phyloP scores from a whole-genome alignment of 108 stramenopile species.

The Bacterosira constricta region DNA sequence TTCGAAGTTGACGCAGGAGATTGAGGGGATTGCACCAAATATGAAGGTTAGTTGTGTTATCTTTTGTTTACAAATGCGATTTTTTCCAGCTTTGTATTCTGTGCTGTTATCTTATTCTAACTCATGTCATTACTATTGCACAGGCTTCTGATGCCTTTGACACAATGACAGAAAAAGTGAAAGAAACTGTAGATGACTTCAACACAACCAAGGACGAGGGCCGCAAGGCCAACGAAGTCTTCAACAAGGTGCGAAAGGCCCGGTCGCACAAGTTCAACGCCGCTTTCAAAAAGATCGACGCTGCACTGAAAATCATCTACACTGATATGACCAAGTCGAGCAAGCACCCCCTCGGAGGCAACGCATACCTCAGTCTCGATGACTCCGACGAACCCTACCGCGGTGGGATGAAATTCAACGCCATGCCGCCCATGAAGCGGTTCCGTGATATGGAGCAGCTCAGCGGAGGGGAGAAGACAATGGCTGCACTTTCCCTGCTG shows the following conservation, averaged over 20 bases:
- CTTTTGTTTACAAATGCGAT: no score
- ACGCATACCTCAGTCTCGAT: constrained; percentile 92
- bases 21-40: constrained; percentile 94
- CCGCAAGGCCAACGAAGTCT: constrained; percentile 73
- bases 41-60: constrained; percentile 79
- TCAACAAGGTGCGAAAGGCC: constrained; percentile 75
- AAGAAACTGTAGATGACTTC: constrained; percentile 79
- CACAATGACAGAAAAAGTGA: constrained; percentile 68
- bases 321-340: constrained; percentile 91
- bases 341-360: constrained; percentile 94
- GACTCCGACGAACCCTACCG: constrained; percentile 95
- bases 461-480: constrained; percentile 99
- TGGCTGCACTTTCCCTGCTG: constrained; percentile 96
- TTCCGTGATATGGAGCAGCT: constrained; percentile 99
- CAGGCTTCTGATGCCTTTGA: constrained; percentile 89
- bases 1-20: constrained; percentile 68
- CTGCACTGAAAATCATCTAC: constrained; percentile 92
- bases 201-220: constrained; percentile 74
- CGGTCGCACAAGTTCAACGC: constrained; percentile 84
- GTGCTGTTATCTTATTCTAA: no score
- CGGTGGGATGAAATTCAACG: constrained; percentile 98
- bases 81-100: no score
- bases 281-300: constrained; percentile 89
- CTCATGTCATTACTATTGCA: constrained; percentile 9
- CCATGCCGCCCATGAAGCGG: constrained; percentile 99